Conservation (phyloP, 371 early-diverging fungal genomes). For the Syncephalastrum sp. region DNA sequence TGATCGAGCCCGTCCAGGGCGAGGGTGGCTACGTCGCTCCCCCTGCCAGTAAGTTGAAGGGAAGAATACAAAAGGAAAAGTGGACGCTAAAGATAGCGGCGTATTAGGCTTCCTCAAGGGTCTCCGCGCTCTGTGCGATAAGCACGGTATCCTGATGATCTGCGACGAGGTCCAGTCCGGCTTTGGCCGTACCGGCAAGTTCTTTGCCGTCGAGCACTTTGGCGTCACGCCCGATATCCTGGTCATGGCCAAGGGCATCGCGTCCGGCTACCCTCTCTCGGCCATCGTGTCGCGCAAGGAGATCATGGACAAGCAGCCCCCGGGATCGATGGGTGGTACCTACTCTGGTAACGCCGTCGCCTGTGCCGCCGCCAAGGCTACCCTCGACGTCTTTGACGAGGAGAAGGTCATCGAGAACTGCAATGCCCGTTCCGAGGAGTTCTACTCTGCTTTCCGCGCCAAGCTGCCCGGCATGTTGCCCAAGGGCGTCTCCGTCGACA, state of each 20-base stretch:
- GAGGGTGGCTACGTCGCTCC: constrained; percentile 85
- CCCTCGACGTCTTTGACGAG: constrained; percentile 41
- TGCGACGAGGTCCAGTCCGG: constrained; percentile 38
- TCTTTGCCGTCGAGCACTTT: constrained; percentile 45
- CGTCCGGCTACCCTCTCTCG: constrained; percentile 49
- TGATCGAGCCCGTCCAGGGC: constrained; percentile 82
- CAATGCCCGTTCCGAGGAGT: constrained; percentile 47
- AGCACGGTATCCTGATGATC: constrained; percentile 41
- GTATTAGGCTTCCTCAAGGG: constrained; percentile 51
- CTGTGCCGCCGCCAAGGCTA: constrained; percentile 50
- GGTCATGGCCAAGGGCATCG: constrained; percentile 55
- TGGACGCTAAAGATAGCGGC: neutral
- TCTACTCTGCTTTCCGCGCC: constrained; percentile 38
- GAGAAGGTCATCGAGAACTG: constrained; percentile 44
- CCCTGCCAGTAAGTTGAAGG: constrained; percentile 39
- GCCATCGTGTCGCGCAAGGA: constrained; percentile 41
- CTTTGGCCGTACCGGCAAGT: constrained; percentile 33
- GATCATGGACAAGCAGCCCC: constrained; percentile 40
- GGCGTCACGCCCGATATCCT: constrained; percentile 43
- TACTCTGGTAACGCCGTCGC: constrained; percentile 49
- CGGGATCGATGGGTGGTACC: constrained; percentile 52
- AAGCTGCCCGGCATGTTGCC: constrained; percentile 40
- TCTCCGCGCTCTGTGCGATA: constrained; percentile 60
- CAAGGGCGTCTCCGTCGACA: constrained; percentile 40
- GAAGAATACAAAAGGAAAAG: neutral